Base-by-base conservation (phyloP, 2,329 filamentous ascomycete species). In the Phoma herbarum region DNA sequence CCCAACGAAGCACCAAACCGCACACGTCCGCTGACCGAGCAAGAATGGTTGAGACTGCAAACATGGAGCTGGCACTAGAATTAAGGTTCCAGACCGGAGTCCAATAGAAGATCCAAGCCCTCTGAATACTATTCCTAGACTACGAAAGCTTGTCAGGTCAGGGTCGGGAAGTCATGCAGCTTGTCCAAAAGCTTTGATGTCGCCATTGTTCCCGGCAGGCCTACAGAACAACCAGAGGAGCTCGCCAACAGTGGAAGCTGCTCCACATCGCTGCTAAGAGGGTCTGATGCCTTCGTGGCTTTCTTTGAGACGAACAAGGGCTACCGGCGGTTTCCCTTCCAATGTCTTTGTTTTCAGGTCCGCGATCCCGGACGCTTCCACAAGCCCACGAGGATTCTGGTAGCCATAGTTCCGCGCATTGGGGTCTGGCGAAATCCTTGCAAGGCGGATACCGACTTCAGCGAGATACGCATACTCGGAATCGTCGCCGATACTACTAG, bases 361-460 rank as follows among this genome's bases (percentile, higher is more conserved):
- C 8, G 59, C 59, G 1, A 68, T 62, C 18, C 61, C 61, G 5
- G 57, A 58, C 2, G 60, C 64, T 42, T 65, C 60, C 4, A 65
- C 53, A 28, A 65, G 59, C 5, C 52, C 56, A 8, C 56, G 44
- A 16, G 67, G 60, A 2, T 52, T 54, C 20, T 52, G 48, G 42
- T 63, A 71, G 1, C 71, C 72, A 42, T 72, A 73, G 35, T 72
- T 73, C 4, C 70, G 68, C 12, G 67, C 61, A 23, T 72, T 63
- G 20, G 74, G 42, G 43, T 72, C 64, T 0, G 68, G 69, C 6
- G 64, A 66, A 1, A 72, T 48, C 43, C 62, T 69, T 33, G 48
- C 56, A 8, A 74, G 52, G 43, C 57, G 60, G 1, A 14, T 29
- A 1, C 68, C 71, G 16, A 75, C 70, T 3, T 68, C 56, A 2